Percentiles rank a stretch among this genome's conserved stretches.
Evolutionary conservation across 2,329 filamentous ascomycete genomes (phyloP).

Genomic region (Fusarium anguioides): DNA sequence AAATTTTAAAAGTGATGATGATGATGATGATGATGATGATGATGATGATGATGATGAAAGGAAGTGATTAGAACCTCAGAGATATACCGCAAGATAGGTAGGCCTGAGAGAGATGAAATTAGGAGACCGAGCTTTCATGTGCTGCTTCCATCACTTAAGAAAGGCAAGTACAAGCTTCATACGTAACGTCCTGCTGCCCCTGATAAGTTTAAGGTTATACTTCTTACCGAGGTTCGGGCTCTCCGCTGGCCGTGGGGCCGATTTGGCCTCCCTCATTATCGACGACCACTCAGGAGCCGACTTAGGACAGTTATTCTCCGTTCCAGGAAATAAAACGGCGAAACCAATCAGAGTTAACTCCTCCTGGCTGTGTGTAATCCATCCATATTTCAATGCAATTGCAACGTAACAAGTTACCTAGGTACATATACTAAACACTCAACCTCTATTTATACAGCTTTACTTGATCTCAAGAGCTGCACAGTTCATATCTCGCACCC

Average conservation of each 20-base stretch:
- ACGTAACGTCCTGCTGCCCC: constrained; percentile 29
- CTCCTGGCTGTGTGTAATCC: no score
- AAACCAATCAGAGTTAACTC: not conserved
- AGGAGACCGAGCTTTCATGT: constrained; percentile 31
- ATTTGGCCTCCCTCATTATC: constrained; percentile 14
- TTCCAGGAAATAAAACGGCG: constrained; percentile 1
- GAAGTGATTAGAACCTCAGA: not conserved
- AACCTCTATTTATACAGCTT: not conserved
- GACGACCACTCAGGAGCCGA: constrained; percentile 22
- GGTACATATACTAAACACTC: constrained; percentile 15
- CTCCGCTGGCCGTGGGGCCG: constrained; percentile 29
- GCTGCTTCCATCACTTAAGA: constrained; percentile 7
- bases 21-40: not conserved
- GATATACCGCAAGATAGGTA: not conserved
- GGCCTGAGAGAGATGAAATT: not conserved
- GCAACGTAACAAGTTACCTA: not conserved
- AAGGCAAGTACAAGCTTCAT: constrained; percentile 19
- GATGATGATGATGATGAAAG: not conserved
- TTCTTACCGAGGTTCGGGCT: constrained; percentile 39
- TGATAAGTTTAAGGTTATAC: constrained; percentile 15
- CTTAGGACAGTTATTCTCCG: constrained; percentile 2
- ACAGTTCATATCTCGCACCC: not conserved
- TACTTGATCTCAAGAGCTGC: not conserved
- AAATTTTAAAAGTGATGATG: no score
- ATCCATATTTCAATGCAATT: constrained; percentile 8